Evolutionary conservation across 805 yeast species (phyloP).

Genomic region (Lipomyces orientalis): DNA sequence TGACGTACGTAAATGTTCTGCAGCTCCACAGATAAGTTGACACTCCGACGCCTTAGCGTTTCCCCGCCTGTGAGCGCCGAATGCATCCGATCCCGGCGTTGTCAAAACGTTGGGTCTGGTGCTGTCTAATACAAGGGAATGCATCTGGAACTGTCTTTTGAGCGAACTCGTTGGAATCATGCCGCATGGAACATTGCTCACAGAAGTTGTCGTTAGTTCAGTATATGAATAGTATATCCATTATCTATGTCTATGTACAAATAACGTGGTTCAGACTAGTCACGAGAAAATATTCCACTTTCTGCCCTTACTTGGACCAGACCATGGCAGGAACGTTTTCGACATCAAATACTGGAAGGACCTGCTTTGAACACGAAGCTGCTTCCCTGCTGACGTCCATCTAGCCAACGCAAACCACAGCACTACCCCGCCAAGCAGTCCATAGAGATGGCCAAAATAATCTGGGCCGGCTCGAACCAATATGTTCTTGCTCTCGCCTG

Average conservation of each 20-base stretch:
- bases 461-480: neutral
- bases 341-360: slow-evolving; percentile 21
- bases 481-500: neutral
- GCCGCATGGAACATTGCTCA: too few species aligned
- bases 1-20: too few species aligned
- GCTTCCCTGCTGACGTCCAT: slow-evolving; percentile 27
- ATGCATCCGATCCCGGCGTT: too few species aligned
- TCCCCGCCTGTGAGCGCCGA: too few species aligned
- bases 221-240: neutral
- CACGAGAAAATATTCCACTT: neutral
- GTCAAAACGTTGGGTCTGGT: too few species aligned
- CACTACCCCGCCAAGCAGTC: slow-evolving; percentile 22
- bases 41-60: too few species aligned
- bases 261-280: neutral
- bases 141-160: too few species aligned
- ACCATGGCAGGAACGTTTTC: slow-evolving; percentile 12
- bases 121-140: too few species aligned
- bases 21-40: too few species aligned
- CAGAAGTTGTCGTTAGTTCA: too few species aligned
- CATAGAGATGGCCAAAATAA: slow-evolving; percentile 27
- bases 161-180: too few species aligned
- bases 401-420: slow-evolving; percentile 26
- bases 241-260: neutral
- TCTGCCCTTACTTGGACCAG: neutral
- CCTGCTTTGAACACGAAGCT: slow-evolving; percentile 17